A percentile compares a stretch with the other conserved stretches of the same genome.
Conservation (phyloP, 2,329 filamentous ascomycete species). For the Cercospora sp. region DNA sequence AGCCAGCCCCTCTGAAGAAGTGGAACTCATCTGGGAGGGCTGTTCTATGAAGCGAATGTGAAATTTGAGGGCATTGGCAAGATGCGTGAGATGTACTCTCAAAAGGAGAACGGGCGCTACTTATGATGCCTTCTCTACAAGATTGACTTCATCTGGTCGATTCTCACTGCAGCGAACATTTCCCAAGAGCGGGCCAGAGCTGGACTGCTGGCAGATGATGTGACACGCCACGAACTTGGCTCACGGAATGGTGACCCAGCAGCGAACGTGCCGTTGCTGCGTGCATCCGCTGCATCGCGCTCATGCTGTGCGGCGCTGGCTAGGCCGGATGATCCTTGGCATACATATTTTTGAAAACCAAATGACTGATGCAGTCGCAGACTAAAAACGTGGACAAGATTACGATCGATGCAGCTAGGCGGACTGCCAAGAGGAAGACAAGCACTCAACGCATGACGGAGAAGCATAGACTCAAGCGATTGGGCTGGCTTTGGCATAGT, state of each 20-base stretch:
- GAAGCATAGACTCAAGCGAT: not conserved
- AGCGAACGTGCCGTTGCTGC: not conserved
- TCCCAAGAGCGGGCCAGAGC: not conserved
- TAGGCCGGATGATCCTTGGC: not conserved
- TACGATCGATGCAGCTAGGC: not conserved
- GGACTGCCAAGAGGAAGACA: not conserved
- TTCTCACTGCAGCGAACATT: not conserved
- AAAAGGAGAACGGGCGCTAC: not conserved
- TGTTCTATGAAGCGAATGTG: not conserved
- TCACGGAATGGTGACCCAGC: not conserved
- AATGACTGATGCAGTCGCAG: not conserved
- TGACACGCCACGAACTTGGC: constrained; percentile 4
- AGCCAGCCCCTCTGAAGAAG: not conserved
- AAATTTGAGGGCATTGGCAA: not conserved
- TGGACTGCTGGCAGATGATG: constrained; percentile 1
- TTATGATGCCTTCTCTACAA: not conserved
- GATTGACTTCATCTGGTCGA: not conserved
- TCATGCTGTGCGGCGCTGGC: not conserved
- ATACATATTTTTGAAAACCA: constrained; percentile 8
- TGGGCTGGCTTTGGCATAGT: not conserved
- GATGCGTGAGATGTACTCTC: not conserved
- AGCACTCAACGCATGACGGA: not conserved
- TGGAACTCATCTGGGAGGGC: not conserved
- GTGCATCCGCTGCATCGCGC: not conserved
- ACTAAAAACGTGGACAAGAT: constrained; percentile 1